Evolutionary conservation across 352 stramenopile genomes (phyloP).

Genomic region (Pythium oligandrum): DNA sequence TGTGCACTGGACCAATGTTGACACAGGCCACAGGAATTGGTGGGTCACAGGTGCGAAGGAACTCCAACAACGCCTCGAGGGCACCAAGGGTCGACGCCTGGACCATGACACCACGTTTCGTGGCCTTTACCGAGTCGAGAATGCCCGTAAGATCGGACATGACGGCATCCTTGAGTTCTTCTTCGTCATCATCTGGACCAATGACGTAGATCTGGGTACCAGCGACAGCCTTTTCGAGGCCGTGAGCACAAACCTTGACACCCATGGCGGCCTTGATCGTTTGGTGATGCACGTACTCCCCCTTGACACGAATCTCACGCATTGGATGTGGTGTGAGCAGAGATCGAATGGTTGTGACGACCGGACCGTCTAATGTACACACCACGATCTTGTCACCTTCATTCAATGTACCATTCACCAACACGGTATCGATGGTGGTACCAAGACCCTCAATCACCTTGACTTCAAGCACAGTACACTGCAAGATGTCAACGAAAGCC

Average conservation of each 20-base stretch:
- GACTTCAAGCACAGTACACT: slow-evolving; percentile 98
- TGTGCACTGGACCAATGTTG: slow-evolving; percentile 98
- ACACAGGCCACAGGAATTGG: slow-evolving; percentile 94
- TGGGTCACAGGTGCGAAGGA: slow-evolving; percentile 92
- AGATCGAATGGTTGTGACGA: slow-evolving; percentile 96
- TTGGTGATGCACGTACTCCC: slow-evolving; percentile 95
- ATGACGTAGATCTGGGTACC: slow-evolving; percentile 97
- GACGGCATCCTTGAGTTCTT: slow-evolving; percentile 96
- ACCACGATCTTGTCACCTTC: slow-evolving; percentile 97
- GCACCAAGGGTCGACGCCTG: slow-evolving; percentile 98
- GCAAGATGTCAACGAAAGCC: slow-evolving; percentile 88
- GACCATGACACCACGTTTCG: slow-evolving; percentile 97
- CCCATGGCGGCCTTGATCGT: slow-evolving; percentile 97
- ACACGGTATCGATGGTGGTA: slow-evolving; percentile 98
- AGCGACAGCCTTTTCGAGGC: slow-evolving; percentile 97
- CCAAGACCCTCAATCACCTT: slow-evolving; percentile 99
- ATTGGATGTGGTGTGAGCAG: slow-evolving; percentile 98
- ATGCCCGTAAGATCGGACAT: slow-evolving; percentile 96
- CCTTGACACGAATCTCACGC: slow-evolving; percentile 96
- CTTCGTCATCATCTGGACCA: slow-evolving; percentile 94
- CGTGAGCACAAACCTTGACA: slow-evolving; percentile 97
- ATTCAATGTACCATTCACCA: slow-evolving; percentile 96
- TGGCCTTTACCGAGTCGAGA: slow-evolving; percentile 94
- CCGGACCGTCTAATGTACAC: slow-evolving; percentile 96
- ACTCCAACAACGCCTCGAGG: slow-evolving; percentile 98